These are phyloP conservation scores for Cenchrus fungigraminus DNA, from an alignment of 176 grass and related monocot genomes.

Conservation along the genomic window DNA sequence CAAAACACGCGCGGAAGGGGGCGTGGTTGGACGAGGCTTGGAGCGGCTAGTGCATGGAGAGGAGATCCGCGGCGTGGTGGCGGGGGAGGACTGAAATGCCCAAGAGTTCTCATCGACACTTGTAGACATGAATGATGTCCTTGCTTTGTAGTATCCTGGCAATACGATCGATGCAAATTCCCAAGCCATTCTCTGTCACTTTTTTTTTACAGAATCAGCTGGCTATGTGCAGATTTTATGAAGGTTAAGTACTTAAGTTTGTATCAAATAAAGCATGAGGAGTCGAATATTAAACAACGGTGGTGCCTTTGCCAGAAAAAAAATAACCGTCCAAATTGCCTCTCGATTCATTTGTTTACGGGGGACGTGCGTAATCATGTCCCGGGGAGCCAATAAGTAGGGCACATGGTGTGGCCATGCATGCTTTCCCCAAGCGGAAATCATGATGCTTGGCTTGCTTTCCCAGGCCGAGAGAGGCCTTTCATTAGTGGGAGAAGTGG, in stretches of 20 bases:
- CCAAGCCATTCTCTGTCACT: neutral
- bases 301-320: neutral
- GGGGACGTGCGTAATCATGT: slow-evolving; percentile 39
- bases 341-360: slow-evolving; percentile 29
- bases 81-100: too few relatives aligned
- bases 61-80: too few relatives aligned
- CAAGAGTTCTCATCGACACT: neutral
- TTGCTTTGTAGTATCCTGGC: neutral
- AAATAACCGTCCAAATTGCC: slow-evolving; percentile 1
- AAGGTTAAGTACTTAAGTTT: neutral
- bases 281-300: neutral
- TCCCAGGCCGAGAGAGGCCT: slow-evolving; percentile 4
- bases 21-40: too few relatives aligned
- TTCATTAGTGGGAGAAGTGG: slow-evolving; percentile 17
- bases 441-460: slow-evolving; percentile 38
- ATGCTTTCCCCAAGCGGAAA: slow-evolving; percentile 23
- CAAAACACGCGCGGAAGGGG: too few relatives aligned
- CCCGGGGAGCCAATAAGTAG: slow-evolving; percentile 37
- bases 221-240: too few relatives aligned
- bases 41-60: too few relatives aligned
- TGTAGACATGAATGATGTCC: neutral
- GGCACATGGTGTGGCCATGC: slow-evolving; percentile 40
- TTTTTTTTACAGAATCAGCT: neutral
- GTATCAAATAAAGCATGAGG: neutral
- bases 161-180: neutral